Evolutionary conservation across 2,329 filamentous ascomycete species (phyloP).

Genomic region (Colletotrichum liriopes): DNA sequence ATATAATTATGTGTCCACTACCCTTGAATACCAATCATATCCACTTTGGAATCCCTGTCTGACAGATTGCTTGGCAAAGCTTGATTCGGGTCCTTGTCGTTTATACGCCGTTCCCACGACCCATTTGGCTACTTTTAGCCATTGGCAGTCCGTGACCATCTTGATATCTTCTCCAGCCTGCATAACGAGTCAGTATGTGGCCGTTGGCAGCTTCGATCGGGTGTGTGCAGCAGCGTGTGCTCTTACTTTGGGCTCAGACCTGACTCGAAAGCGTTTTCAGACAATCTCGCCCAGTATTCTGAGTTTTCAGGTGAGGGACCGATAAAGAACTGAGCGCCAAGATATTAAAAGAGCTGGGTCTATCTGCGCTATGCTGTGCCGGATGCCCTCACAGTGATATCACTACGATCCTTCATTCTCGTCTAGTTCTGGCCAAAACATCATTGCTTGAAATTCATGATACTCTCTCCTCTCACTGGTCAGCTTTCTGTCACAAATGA

Average conservation of each 20-base stretch:
- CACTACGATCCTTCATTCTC: not conserved
- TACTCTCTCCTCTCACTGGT: not conserved
- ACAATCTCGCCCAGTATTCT: not conserved
- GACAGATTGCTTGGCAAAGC: constrained; percentile 36
- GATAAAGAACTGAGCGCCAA: not conserved
- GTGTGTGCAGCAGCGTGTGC: not conserved
- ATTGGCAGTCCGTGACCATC: too few relatives aligned
- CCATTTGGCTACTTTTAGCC: not conserved
- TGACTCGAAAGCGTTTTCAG: not conserved
- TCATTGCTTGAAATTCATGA: not conserved
- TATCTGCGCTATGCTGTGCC: not conserved
- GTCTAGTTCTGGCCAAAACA: not conserved
- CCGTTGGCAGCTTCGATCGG: not conserved
- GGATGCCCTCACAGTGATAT: not conserved
- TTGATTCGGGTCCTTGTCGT: not conserved
- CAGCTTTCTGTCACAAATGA: not conserved
- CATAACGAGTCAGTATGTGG: not conserved
- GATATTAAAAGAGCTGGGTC: not conserved
- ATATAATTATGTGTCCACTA: not conserved
- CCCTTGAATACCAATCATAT: not conserved
- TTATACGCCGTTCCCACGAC: not conserved
- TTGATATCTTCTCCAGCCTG: not conserved
- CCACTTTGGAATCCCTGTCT: not conserved
- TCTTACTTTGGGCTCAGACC: not conserved
- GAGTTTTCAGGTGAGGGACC: not conserved